Evolutionary conservation across 108 stramenopile genomes (phyloP), one percentile per base, ranked within the genome.

Genomic region (Seminavis robusta): DNA sequence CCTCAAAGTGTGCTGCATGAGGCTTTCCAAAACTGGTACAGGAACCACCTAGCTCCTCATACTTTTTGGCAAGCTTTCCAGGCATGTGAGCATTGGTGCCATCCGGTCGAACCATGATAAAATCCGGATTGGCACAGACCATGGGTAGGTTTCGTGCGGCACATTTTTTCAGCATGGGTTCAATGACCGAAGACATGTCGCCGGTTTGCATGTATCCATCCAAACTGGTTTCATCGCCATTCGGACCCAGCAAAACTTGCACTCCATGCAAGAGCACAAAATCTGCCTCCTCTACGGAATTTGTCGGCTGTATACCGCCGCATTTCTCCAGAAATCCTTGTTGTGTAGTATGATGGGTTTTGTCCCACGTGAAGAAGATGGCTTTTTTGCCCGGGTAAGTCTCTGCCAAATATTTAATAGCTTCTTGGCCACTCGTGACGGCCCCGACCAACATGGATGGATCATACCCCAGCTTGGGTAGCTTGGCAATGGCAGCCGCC

Each of bases 101-200:
- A 39, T 80, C 79, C 0, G 67, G 64, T 11, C 60, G 55, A 19
- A 73, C 61, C 20, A 73, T 65, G 40, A 85, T 56, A 32, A 83
- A 79, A 64, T 92, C 90, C 11, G 90, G 90, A 66, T 92, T 88
- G 19, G 80, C 80, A 52, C 82, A 84, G 23, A 84, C 33, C 86
- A 92, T 84, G 6, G 86, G 86, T 11, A 88, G 25, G 10, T 59
- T 47, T n/a, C 71, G 65, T 13, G 67, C 47, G 2, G 52, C 19
- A 45, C 81, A 79, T 36, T 33, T 24, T 26, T 77, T 34, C 44
- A 90, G 42, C 8, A 84, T 32, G 10, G 61, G 67, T 42, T 73
- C 79, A 20, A 86, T 56, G 2, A 58, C 39, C 26, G 34, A 47
- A 26, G 45, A 39, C 65, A 61, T 30, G 29, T 56, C 45, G 2